Base-by-base conservation (phyloP, 805 yeast genomes). In the Kodamaea nitidulidarum region DNA sequence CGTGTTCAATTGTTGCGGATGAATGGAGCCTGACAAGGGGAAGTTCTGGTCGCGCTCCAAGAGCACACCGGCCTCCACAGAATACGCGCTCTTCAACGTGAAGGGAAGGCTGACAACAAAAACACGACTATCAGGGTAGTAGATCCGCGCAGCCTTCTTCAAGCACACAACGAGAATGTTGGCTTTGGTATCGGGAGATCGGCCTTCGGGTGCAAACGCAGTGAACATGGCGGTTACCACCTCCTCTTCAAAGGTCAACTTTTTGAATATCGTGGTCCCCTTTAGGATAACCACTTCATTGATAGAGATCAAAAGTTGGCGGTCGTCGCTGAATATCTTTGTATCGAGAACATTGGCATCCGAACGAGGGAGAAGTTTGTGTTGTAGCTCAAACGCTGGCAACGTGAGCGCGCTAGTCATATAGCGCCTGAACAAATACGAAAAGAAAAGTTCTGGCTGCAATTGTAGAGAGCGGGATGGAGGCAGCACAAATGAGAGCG, bases 31-130 rank as follows among this genome's bases (percentile, higher is more conserved):
- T 12, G 32, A 32, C 15, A 26, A 6, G 10, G 35, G 20, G 0
- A 35, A 25, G 14, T 36, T 31, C 29, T 30, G 35, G 35, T 69
- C 72, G 27, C 79, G 65, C 50, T 84, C 85, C 15, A 85, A 50
- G 0, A 88, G 61, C 3, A 87, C 52, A 0, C 96, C 96, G 29
- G 75, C 70, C 16, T 77, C 78, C 50, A 79, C 83, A 8, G 83
- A 73, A 43, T 82, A 73, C 2, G 83, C 90, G 18, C 67, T 67
- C 26, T 65, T 69, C 17, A 85, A 71, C 5, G 65, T 63, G 46
- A 88, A 85, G 0, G 96, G 95, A 45, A 88, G 76, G 47, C 78
- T 79, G 8, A 81, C 73, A 1, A 75, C 69, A 41, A 76, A 76
- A 1, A 75, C 67, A 20, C 75, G 69, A 2, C 93, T 93, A 42